Conservation (phyloP, 257 asterid species). For the Nicotiana otophora region DNA sequence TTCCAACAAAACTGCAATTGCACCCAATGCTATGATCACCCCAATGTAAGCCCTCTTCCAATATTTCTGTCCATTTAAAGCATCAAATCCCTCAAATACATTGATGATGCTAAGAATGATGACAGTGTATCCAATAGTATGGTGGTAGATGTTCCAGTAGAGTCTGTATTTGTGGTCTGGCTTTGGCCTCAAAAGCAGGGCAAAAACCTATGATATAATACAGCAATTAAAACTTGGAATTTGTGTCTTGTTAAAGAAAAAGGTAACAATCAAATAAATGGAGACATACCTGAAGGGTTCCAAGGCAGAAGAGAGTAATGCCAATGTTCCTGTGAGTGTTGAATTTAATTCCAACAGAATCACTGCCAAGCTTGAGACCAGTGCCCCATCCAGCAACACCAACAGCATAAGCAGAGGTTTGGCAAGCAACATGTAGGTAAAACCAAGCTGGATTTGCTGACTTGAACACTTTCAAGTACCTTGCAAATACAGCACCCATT, state of each 20-base stretch:
- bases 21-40: slow-evolving; percentile 7
- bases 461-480: slow-evolving; percentile 14
- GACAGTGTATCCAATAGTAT: slow-evolving; percentile 14
- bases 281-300: slow-evolving; percentile 20
- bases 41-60: slow-evolving; percentile 22
- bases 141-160: slow-evolving; percentile 25
- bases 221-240: background rate
- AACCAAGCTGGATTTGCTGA: slow-evolving; percentile 29
- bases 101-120: slow-evolving; percentile 23
- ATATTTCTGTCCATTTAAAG: slow-evolving; percentile 1
- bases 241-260: background rate
- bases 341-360: slow-evolving; percentile 16
- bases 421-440: slow-evolving; percentile 22
- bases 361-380: slow-evolving; percentile 21
- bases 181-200: slow-evolving; percentile 22
- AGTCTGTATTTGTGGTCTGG: slow-evolving; percentile 22
- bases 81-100: slow-evolving; percentile 24
- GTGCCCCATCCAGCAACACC: slow-evolving; percentile 30
- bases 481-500: slow-evolving; percentile 17
- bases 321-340: slow-evolving; percentile 20
- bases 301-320: slow-evolving; percentile 19
- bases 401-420: slow-evolving; percentile 14
- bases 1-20: slow-evolving; percentile 12
- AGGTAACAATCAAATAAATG: background rate
- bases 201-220: slow-evolving; percentile 6